Conservation (phyloP, 768 basidiomycete genomes). For the Amanita pallidorosea region DNA sequence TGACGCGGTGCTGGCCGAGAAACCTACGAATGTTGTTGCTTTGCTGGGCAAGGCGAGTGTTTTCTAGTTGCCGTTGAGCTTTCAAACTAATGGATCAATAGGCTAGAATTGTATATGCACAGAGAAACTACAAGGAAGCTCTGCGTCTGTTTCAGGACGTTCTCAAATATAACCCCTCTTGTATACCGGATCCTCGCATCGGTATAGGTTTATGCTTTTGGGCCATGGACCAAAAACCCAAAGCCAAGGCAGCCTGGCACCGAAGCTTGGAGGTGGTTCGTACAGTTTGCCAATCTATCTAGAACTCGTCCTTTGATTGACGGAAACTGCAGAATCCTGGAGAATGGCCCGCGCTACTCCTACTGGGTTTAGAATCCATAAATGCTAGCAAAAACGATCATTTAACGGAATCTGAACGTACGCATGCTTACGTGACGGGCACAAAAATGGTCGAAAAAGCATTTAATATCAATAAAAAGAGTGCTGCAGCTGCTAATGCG, state of each 20-base stretch:
- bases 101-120: slow-evolving; percentile 80
- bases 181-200: slow-evolving; percentile 86
- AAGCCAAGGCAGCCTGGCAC: slow-evolving; percentile 86
- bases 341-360: slow-evolving; percentile 69
- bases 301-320: neutral
- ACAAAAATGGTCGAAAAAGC: slow-evolving; percentile 66
- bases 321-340: slow-evolving; percentile 48
- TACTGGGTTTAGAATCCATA: slow-evolving; percentile 79
- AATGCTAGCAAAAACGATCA: slow-evolving; percentile 74
- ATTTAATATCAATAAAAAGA: slow-evolving; percentile 71
- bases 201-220: slow-evolving; percentile 93
- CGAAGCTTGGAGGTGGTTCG: slow-evolving; percentile 77
- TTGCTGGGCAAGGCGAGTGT: slow-evolving; percentile 71
- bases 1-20: slow-evolving; percentile 64
- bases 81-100: slow-evolving; percentile 17
- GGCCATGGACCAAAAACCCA: slow-evolving; percentile 74
- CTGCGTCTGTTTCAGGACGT: slow-evolving; percentile 83
- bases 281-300: slow-evolving; percentile 8
- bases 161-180: slow-evolving; percentile 64
- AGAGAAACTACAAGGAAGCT: slow-evolving; percentile 67
- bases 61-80: neutral
- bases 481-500: slow-evolving; percentile 75
- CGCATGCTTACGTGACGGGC: slow-evolving; percentile 48
- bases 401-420: slow-evolving; percentile 52
- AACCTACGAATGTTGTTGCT: slow-evolving; percentile 82